These are phyloP conservation scores for Crithidia acanthocephali DNA, from an alignment of 208 protist species.

Conservation along the genomic window DNA sequence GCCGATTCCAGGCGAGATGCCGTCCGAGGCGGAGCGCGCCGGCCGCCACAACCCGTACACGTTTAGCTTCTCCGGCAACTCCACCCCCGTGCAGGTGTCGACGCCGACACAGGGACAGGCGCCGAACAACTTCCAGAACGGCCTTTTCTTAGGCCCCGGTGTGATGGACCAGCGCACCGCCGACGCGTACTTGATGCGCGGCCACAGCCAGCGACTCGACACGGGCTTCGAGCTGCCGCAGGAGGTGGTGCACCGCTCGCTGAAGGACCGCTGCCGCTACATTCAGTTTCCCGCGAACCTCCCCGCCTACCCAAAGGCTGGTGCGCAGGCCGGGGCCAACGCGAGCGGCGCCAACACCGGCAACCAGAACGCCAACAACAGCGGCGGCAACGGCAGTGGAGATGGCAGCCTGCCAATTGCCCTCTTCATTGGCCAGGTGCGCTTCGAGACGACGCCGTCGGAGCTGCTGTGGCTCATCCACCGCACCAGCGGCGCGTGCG, in stretches of 20 bases:
- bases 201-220: conserved; percentile 29
- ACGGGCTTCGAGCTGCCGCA: conserved; percentile 43
- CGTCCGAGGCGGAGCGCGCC: conserved; percentile 29
- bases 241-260: conserved; percentile 62
- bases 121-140: conserved; percentile 5
- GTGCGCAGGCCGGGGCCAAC: not conserved
- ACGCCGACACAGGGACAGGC: conserved; percentile 37
- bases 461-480: conserved; percentile 85
- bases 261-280: conserved; percentile 75
- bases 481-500: conserved; percentile 61
- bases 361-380: conserved; percentile 7
- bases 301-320: conserved; percentile 13
- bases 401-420: conserved; percentile 31
- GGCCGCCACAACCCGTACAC: conserved; percentile 45
- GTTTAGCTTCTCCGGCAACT: conserved; percentile 51
- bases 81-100: conserved; percentile 39
- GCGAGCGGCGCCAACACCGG: conserved; percentile 3
- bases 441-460: conserved; percentile 78
- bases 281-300: conserved; percentile 63
- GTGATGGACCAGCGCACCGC: conserved; percentile 8
- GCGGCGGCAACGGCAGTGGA: conserved; percentile 13
- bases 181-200: conserved; percentile 18
- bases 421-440: conserved; percentile 87
- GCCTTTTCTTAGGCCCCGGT: conserved; percentile 4
- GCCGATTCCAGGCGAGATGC: conserved; percentile 20